Evolutionary conservation across 768 basidiomycete genomes (phyloP).

Genomic region (Boletus insuetus): DNA sequence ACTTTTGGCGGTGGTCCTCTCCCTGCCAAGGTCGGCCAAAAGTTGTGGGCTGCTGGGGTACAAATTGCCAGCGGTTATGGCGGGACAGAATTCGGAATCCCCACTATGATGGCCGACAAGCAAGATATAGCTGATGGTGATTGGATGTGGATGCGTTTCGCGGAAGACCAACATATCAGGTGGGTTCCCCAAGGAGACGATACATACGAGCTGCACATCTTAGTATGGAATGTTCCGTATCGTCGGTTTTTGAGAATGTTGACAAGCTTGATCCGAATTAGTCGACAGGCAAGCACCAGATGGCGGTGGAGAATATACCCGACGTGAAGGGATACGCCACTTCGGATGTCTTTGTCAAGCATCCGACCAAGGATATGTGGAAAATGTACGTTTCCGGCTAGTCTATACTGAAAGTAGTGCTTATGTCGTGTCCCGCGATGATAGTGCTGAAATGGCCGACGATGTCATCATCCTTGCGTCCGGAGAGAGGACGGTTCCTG

Average conservation of each 20-base stretch:
- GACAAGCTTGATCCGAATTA: background rate
- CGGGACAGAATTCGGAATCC: slow-evolving; percentile 18
- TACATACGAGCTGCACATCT: slow-evolving; percentile 35
- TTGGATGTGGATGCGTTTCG: slow-evolving; percentile 14
- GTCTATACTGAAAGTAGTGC: too few relatives aligned
- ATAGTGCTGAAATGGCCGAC: slow-evolving; percentile 37
- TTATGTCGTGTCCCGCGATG: background rate
- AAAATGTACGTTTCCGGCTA: slow-evolving; percentile 2
- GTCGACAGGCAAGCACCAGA: background rate
- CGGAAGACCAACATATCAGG: slow-evolving; percentile 15
- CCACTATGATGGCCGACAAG: background rate
- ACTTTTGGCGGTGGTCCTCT: slow-evolving; percentile 13
- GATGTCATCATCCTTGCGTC: slow-evolving; percentile 32
- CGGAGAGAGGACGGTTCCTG: slow-evolving; percentile 33
- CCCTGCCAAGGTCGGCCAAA: slow-evolving; percentile 9
- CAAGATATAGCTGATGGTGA: slow-evolving; percentile 12
- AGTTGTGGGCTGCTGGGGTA: slow-evolving; percentile 14
- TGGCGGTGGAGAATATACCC: slow-evolving; percentile 29
- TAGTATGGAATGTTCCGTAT: slow-evolving; percentile 22
- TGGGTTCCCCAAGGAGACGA: slow-evolving; percentile 32
- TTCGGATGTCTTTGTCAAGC: slow-evolving; percentile 41
- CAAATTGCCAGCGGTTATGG: slow-evolving; percentile 12
- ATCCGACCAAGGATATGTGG: slow-evolving; percentile 40
- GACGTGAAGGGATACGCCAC: slow-evolving; percentile 38
- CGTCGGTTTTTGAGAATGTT: background rate